Evolutionary conservation across 192 early-diverging fungal species (phyloP).

Genomic region (Powellomyces hirtus): DNA sequence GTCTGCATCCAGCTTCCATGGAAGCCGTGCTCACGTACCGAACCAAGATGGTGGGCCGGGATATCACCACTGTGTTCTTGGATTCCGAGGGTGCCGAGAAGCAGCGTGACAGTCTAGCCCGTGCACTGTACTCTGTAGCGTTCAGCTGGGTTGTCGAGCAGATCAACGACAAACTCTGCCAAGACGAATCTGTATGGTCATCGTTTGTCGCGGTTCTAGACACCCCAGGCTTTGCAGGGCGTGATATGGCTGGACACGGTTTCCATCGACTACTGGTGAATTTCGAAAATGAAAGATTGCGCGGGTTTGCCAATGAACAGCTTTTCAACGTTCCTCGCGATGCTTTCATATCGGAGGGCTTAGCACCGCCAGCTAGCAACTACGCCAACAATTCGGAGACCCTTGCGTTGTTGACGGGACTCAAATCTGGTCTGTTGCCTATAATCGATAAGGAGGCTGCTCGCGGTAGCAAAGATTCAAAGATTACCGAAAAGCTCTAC

Average conservation of each 20-base stretch:
- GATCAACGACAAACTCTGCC: constrained; percentile 82
- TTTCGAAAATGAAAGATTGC: constrained; percentile 50
- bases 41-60: constrained; percentile 71
- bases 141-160: constrained; percentile 82
- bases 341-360: constrained; percentile 33
- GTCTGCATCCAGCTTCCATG: constrained; percentile 67
- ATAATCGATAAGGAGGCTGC: constrained; percentile 39
- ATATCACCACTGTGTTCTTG: constrained; percentile 82
- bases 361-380: constrained; percentile 51
- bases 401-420: constrained; percentile 17
- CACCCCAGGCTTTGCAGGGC: constrained; percentile 50
- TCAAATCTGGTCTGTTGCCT: constrained; percentile 36
- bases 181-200: constrained; percentile 56
- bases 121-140: constrained; percentile 75
- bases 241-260: constrained; percentile 31
- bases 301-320: constrained; percentile 27
- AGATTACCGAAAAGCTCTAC: constrained; percentile 33
- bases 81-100: constrained; percentile 68
- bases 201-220: constrained; percentile 89
- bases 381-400: constrained; percentile 41
- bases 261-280: constrained; percentile 54
- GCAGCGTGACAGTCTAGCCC: constrained; percentile 81
- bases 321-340: constrained; percentile 37
- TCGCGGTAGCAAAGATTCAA: constrained; percentile 28
- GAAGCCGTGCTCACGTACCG: constrained; percentile 70